Base-by-base conservation (phyloP, 345 rosid genomes). In the Capsella bursapastoris region DNA sequence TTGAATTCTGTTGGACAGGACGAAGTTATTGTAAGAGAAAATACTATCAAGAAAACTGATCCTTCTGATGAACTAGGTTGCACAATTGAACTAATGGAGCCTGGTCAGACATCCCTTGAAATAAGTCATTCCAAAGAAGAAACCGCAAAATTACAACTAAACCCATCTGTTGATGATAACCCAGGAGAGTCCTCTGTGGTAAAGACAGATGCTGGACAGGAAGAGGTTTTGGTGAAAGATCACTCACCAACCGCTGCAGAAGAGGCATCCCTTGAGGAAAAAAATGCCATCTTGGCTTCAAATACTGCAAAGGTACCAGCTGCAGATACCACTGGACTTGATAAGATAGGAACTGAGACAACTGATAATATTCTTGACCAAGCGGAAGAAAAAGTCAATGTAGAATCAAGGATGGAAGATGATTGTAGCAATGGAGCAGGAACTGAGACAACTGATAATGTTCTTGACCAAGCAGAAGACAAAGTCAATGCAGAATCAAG, bases 1-100 rank as follows among this genome's bases (percentile, higher is more conserved):
- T 84, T 96, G 80, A 96, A 92, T 79, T 96, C 97, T 45, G 94
- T 93, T 72, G 98, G 96, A 38, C 93, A 89, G 84, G 99, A 96
- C 68, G 93, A 96, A 65, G 80, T 66, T 10, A 68, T 80, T 78
- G 88, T 82, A 15, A 79, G 56, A 64, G 85, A 88, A 68, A 41
- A 64, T 79, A 77, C 66, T 72, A 72, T 53, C 69, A 86, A 79
- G 81, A 89, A 77, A 51, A 82, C 91, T 57, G 89, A 83, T 71
- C 82, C 85, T 72, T 86, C 82, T 84, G 90, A 88, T 84, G 97
- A 82, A 77, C 83, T 88, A 77, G 86, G 87, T 77, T 86, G 86
- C 74, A 75, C 90, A 47, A 78, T 85, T 76, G 86, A 86, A 77
- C 83, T 81, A 73, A 86, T 90, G 95, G 96, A 96, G 71, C 83